Percentiles rank a stretch among this genome's conserved stretches.
Evolutionary conservation across 306 rosid genomes (phyloP).

Genomic region (Trichosanthes cucumerina): DNA sequence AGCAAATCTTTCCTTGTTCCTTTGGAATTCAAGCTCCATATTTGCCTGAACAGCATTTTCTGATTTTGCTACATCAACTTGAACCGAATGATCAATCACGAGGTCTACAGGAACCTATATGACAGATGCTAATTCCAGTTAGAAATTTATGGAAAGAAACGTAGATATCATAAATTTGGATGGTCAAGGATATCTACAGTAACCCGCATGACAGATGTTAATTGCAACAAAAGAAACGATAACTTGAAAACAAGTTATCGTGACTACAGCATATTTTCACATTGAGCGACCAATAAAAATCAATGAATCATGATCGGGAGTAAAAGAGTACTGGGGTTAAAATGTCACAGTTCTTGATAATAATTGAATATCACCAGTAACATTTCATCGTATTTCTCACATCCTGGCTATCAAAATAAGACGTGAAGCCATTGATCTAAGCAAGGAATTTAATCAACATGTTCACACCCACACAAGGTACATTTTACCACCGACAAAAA

Average conservation of each 20-base stretch:
- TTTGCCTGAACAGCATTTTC: conserved; percentile 85
- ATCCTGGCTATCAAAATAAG: background rate
- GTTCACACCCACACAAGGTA: background rate
- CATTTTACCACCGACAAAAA: background rate
- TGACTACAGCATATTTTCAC: background rate
- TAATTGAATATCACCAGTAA: background rate
- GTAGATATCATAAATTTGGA: background rate
- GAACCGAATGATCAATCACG: conserved; percentile 90
- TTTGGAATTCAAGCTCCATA: conserved; percentile 84
- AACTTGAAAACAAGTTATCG: background rate
- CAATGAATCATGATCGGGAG: background rate
- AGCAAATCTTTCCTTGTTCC: conserved; percentile 89
- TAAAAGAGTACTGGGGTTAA: background rate
- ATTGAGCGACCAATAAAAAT: background rate
- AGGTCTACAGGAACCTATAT: conserved; percentile 92
- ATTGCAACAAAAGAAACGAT: background rate
- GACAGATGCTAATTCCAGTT: conserved; percentile 14
- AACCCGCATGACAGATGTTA: background rate
- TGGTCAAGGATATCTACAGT: background rate
- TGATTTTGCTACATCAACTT: conserved; percentile 77
- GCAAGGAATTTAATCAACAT: background rate
- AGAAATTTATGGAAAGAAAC: background rate
- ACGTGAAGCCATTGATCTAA: background rate
- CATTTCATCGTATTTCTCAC: background rate
- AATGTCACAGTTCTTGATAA: background rate